Conservation (phyloP, 331 rosid species). For the Acacia concinna region DNA sequence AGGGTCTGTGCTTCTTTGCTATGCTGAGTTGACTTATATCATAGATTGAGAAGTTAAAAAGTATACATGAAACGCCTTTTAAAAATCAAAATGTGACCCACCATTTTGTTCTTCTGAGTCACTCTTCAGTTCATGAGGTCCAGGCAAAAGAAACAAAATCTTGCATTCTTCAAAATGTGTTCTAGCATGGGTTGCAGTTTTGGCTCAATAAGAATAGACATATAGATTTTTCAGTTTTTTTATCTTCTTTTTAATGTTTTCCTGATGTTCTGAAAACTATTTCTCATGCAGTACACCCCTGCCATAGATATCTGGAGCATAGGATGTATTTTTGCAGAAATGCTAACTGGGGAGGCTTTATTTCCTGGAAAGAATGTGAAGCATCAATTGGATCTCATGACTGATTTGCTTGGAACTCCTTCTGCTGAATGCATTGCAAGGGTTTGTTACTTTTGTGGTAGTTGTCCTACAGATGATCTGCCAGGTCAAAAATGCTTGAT, state of each 20-base stretch:
- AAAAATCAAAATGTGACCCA: not conserved
- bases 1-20: not conserved
- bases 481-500: not conserved
- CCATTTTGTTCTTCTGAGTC: not conserved
- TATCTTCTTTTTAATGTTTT: not conserved
- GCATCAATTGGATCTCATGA: conserved; percentile 97
- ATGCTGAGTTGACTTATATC: not conserved
- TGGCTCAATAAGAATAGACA: not conserved
- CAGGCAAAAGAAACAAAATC: not conserved
- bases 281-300: conserved; percentile 63
- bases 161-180: not conserved
- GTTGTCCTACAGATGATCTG: not conserved
- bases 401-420: conserved; percentile 98
- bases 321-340: conserved; percentile 89
- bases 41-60: not conserved
- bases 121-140: conserved; percentile 1
- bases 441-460: conserved; percentile 52
- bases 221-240: not conserved
- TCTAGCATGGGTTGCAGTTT: not conserved
- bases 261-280: not conserved
- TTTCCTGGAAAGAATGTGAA: conserved; percentile 98
- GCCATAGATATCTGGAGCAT: conserved; percentile 80
- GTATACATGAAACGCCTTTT: not conserved
- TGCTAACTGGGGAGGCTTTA: conserved; percentile 81
- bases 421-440: conserved; percentile 74